These are phyloP conservation scores for Cystoderma amianthinum DNA, from an alignment of 768 basidiomycete species.

Conservation along the genomic window DNA sequence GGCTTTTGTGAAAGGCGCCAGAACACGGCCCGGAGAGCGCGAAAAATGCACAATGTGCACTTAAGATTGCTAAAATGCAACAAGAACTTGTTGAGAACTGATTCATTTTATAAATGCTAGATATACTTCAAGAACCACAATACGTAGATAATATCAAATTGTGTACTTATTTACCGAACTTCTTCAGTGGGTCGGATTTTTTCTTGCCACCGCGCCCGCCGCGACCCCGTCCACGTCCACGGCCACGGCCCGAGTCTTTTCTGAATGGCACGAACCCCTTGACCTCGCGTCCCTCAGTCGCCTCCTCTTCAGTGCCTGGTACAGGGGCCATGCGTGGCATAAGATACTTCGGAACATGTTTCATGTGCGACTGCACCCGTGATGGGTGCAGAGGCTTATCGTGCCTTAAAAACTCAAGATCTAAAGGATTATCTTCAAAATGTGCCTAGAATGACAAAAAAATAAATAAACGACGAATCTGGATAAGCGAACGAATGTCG, in stretches of 20 bases:
- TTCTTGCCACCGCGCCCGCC: slow-evolving; percentile 59
- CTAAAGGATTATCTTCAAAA: slow-evolving; percentile 94
- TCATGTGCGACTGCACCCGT: slow-evolving; percentile 89
- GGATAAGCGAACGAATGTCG: no score
- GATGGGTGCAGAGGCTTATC: slow-evolving; percentile 92
- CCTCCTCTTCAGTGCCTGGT: slow-evolving; percentile 25
- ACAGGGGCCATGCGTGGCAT: slow-evolving; percentile 76
- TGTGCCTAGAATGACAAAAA: slow-evolving; percentile 91
- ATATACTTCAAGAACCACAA: neutral
- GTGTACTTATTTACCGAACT: slow-evolving; percentile 46
- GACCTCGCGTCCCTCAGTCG: slow-evolving; percentile 20
- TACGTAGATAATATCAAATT: no score
- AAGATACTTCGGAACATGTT: slow-evolving; percentile 90
- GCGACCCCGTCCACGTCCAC: slow-evolving; percentile 49
- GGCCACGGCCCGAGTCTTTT: slow-evolving; percentile 44
- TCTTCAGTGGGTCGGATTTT: slow-evolving; percentile 79
- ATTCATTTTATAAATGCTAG: no score
- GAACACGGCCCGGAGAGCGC: no score
- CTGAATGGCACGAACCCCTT: slow-evolving; percentile 71
- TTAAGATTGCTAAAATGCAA: neutral
- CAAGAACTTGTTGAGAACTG: no score
- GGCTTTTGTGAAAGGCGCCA: slow-evolving; percentile 75
- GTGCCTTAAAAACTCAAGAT: slow-evolving; percentile 87
- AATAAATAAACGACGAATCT: no score
- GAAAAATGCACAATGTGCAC: no score